Base-by-base conservation (phyloP, 805 yeast species). In the Kluyveromyces starmeri region DNA sequence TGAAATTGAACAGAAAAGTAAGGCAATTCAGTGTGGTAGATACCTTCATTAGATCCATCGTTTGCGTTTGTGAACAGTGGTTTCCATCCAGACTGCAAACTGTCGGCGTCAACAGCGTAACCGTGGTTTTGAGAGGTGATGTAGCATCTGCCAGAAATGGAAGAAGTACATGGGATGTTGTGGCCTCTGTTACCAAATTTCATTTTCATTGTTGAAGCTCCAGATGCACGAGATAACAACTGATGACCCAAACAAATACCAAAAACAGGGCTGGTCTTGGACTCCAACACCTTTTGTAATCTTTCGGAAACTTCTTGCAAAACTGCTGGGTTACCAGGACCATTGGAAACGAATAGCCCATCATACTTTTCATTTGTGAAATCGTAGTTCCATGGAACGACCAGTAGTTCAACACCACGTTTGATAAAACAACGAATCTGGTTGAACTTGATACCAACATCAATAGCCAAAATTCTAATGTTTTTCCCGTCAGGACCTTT, bases 161-260 rank as follows among this genome's bases (percentile, higher is more conserved):
- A 72, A 45, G 82, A 86, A 48, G 94, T 83, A 67, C 92, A 83
- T 41, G 98, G 98, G 50, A 92, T 92, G 64, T 92, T 92, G 66
- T 92, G 98, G 54, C 96, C 98, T 72, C 98, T 86, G 73, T 92
- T 92, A 77, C 98, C 98, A 53, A 85, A 92, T 66, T 88, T 88
- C 67, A 92, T 67, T 66, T 92, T 92, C 50, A 76, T 48, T 30
- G 98, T 92, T 20, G 83, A 70, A 40, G 97, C 97, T 55, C 98
- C 98, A 35, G 92, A 67, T 32, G 98, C 95, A 64, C 94, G 72
- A 20, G 97, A 95, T 58, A 92, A 64, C 55, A 92, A 73, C 70
- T 92, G 98, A 65, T 92, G 98, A 62, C 98, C 98, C 47, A 92
- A 70, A 75, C 98, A 92, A 58, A 92, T 92, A 74, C 98, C 98